Percentiles rank a stretch among this genome's conserved stretches.
Evolutionary conservation across 768 basidiomycete genomes (phyloP).

Genomic region (Auriscalpium vulgare): DNA sequence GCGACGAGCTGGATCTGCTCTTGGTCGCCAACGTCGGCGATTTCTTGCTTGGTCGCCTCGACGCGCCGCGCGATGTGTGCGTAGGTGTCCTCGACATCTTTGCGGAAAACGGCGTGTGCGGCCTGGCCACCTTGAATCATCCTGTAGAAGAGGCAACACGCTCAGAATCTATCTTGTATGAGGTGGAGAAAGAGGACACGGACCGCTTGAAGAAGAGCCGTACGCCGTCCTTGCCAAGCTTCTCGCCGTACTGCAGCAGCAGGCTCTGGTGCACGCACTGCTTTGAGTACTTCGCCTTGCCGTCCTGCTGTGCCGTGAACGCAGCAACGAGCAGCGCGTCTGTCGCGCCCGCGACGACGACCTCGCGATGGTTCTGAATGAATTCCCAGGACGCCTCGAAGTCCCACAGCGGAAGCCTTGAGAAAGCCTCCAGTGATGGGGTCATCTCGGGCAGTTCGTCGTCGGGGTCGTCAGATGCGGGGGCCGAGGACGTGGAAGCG

Average conservation of each 20-base stretch:
- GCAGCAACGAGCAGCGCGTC: conserved; percentile 88
- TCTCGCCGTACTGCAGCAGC: conserved; percentile 88
- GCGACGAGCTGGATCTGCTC: conserved; percentile 96
- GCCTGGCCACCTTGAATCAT: conserved; percentile 77
- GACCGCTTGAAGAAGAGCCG: conserved; percentile 82
- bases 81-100: conserved; percentile 88
- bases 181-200: no score
- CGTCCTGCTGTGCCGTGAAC: conserved; percentile 75
- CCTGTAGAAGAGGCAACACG: no score
- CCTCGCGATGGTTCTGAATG: conserved; percentile 80
- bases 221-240: conserved; percentile 86
- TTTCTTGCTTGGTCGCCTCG: conserved; percentile 49
- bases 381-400: conserved; percentile 78
- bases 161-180: no score
- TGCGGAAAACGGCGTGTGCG: conserved; percentile 71
- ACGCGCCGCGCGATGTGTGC: conserved; percentile 75
- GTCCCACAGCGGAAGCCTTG: conserved; percentile 61
- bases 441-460: conserved; percentile 75
- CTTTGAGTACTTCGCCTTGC: conserved; percentile 60
- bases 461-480: conserved; percentile 26
- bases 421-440: conserved; percentile 69
- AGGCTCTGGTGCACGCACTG: conserved; percentile 92
- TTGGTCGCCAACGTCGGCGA: conserved; percentile 35
- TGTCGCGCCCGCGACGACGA: conserved; percentile 75
- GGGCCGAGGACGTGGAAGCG: conserved; percentile 3